phyloP scores from a whole-genome alignment of 2,329 filamentous ascomycete species.

The Calonectria henricotiae region DNA sequence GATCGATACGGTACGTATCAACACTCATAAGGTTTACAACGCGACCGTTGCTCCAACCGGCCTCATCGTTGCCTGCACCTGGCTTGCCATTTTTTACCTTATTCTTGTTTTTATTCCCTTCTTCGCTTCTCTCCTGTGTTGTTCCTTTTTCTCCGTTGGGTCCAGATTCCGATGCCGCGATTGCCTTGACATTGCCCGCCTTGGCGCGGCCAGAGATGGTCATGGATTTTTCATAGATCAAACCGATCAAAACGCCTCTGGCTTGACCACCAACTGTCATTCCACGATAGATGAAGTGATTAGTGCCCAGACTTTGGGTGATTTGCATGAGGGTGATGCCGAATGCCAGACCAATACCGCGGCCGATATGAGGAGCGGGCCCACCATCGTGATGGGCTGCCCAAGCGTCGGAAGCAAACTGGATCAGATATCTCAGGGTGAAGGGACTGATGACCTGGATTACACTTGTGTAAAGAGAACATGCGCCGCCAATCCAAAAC shows the following conservation, averaged over 20 bases:
- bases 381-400: slow-evolving; percentile 68
- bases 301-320: slow-evolving; percentile 83
- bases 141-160: slow-evolving; percentile 66
- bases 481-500: slow-evolving; percentile 87
- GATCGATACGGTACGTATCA: slow-evolving; percentile 93
- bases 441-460: slow-evolving; percentile 90
- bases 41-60: slow-evolving; percentile 93
- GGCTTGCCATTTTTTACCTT: slow-evolving; percentile 61
- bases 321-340: slow-evolving; percentile 91
- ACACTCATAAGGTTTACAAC: slow-evolving; percentile 96
- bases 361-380: slow-evolving; percentile 78
- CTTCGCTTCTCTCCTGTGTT: slow-evolving; percentile 51
- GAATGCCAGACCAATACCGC: slow-evolving; percentile 86
- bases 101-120: slow-evolving; percentile 59
- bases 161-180: slow-evolving; percentile 56
- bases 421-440: slow-evolving; percentile 87
- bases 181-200: slow-evolving; percentile 77
- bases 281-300: slow-evolving; percentile 93
- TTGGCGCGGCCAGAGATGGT: slow-evolving; percentile 89
- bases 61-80: slow-evolving; percentile 71
- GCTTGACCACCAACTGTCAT: slow-evolving; percentile 93
- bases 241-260: slow-evolving; percentile 84
- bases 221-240: slow-evolving; percentile 96
- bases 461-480: slow-evolving; percentile 81
- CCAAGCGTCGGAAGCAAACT: slow-evolving; percentile 87